Evolutionary conservation across 2,329 filamentous ascomycete genomes (phyloP).

Genomic region (Fusarium tanahbumbuense): DNA sequence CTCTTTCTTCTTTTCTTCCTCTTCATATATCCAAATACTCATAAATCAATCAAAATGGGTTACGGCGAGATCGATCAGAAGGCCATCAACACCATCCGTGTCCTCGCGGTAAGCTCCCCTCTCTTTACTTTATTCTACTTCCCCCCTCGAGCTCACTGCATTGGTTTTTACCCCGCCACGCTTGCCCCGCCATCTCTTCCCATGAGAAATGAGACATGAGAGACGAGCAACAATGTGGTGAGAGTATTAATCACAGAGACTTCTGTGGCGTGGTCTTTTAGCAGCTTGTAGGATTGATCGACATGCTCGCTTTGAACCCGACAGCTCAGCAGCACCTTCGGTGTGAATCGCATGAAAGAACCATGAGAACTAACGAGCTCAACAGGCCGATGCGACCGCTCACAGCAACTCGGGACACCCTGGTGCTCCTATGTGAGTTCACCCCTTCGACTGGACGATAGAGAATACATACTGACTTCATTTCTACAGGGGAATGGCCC

Average conservation of each 20-base stretch:
- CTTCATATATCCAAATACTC: conserved; percentile 39
- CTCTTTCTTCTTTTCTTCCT: conserved; percentile 38
- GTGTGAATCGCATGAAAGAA: not conserved
- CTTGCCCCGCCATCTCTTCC: conserved; percentile 44
- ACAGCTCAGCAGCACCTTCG: not conserved
- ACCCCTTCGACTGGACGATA: conserved; percentile 19
- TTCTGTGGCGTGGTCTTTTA: not conserved
- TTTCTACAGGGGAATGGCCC: conserved; percentile 78
- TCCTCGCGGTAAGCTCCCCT: conserved; percentile 81
- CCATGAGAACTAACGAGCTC: conserved; percentile 43
- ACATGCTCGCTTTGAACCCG: not conserved
- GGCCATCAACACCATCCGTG: conserved; percentile 97
- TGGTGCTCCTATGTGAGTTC: conserved; percentile 89
- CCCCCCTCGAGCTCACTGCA: conserved; percentile 51
- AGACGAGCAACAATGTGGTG: conserved; percentile 25
- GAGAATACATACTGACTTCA: conserved; percentile 48
- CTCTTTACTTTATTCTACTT: conserved; percentile 14
- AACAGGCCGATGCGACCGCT: conserved; percentile 95
- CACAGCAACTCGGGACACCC: conserved; percentile 98
- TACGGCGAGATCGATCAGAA: conserved; percentile 89
- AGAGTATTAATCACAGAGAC: conserved; percentile 11
- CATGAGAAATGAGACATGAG: conserved; percentile 21
- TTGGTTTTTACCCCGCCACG: conserved; percentile 53
- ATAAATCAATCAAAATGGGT: conserved; percentile 74
- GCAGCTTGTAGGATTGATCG: not conserved